Evolutionary conservation across 192 early-diverging fungal species (phyloP).

Genomic region (Spizellomyces punctatus): DNA sequence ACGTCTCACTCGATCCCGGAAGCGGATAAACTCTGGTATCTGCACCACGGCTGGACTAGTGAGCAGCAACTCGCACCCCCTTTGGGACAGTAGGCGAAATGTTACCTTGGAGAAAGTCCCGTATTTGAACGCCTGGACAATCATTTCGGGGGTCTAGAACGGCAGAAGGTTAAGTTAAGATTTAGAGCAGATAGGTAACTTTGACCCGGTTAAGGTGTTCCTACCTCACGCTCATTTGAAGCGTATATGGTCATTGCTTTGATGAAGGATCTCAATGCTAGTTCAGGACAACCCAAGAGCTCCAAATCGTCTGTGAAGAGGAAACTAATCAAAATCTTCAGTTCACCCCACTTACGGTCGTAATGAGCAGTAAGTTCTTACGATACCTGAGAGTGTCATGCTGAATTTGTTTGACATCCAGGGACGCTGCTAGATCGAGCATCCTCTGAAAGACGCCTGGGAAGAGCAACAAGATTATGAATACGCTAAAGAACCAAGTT

Average conservation of each 20-base stretch:
- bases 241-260: slow-evolving; percentile 74
- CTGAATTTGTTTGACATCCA: slow-evolving; percentile 93
- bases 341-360: not conserved
- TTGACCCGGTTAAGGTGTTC: not conserved
- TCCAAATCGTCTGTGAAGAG: slow-evolving; percentile 66
- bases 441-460: slow-evolving; percentile 65
- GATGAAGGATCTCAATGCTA: slow-evolving; percentile 57
- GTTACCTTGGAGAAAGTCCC: slow-evolving; percentile 84
- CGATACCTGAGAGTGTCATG: slow-evolving; percentile 79
- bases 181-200: too few relatives aligned
- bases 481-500: slow-evolving; percentile 5
- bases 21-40: slow-evolving; percentile 85
- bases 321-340: slow-evolving; percentile 45
- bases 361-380: too few relatives aligned
- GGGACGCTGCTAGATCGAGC: slow-evolving; percentile 60
- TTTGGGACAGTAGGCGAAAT: too few relatives aligned
- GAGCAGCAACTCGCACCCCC: not conserved
- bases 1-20: slow-evolving; percentile 67
- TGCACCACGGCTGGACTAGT: slow-evolving; percentile 31
- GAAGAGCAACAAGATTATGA: slow-evolving; percentile 5
- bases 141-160: slow-evolving; percentile 78
- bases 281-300: slow-evolving; percentile 51
- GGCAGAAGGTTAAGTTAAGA: not conserved
- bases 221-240: slow-evolving; percentile 75
- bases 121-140: slow-evolving; percentile 80